Percentiles rank a stretch among this genome's conserved stretches.
Evolutionary conservation across 73 alveolate genomes (phyloP).

Genomic region (Tetrahymena elliotti): DNA sequence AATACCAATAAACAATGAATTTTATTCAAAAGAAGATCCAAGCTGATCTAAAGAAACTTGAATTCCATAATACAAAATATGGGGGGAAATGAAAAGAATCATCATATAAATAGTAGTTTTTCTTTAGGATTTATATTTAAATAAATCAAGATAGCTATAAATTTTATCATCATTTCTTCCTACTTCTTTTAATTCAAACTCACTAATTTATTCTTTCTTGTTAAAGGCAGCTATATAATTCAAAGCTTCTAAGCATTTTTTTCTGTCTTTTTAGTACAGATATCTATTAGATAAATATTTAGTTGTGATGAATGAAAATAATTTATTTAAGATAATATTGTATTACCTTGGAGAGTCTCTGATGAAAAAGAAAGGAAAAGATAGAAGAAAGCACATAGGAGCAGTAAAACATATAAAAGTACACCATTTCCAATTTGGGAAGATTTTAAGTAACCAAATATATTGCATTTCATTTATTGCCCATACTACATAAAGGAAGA

Average conservation of each 20-base stretch:
- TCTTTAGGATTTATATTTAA: background rate
- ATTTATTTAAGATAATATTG: no score
- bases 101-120: background rate
- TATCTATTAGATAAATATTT: background rate
- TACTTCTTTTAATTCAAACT: background rate
- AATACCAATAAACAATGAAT: background rate
- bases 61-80: background rate
- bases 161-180: background rate
- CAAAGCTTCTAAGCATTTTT: background rate
- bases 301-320: background rate
- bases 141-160: background rate
- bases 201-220: background rate
- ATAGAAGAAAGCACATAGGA: background rate
- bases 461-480: background rate
- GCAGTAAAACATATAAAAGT: background rate
- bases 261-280: background rate
- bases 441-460: background rate
- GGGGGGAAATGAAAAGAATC: background rate
- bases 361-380: background rate
- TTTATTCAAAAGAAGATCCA: background rate
- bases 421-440: background rate
- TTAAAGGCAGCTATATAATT: background rate
- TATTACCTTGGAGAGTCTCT: background rate
- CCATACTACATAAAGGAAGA: background rate
- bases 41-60: background rate